phyloP scores from a whole-genome alignment of 495 filamentous ascomycete genomes.

The Podospora didyma region DNA sequence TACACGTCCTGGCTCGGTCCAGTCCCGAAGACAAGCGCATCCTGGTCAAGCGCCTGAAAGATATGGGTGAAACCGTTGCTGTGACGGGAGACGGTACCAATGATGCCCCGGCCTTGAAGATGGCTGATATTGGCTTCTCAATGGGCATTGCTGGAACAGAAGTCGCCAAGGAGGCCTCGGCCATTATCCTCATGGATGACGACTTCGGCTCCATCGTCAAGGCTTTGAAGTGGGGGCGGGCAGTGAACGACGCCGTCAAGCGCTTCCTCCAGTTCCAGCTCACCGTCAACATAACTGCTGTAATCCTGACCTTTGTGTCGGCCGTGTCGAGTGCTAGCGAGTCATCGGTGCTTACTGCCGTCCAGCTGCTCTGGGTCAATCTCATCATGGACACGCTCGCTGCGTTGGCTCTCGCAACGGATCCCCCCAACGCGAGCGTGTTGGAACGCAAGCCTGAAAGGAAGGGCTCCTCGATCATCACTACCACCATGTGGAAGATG shows the following conservation, averaged over 20 bases:
- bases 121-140: conserved; percentile 85
- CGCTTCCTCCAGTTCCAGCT: conserved; percentile 92
- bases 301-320: conserved; percentile 76
- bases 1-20: conserved; percentile 82
- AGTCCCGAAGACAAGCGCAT: conserved; percentile 87
- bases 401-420: conserved; percentile 79
- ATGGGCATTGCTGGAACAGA: conserved; percentile 91
- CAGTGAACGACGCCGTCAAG: conserved; percentile 86
- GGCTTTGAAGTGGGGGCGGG: conserved; percentile 84
- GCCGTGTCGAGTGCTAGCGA: conserved; percentile 65
- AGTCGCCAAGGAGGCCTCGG: conserved; percentile 90
- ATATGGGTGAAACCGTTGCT: conserved; percentile 74
- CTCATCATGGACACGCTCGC: conserved; percentile 94
- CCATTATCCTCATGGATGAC: conserved; percentile 88
- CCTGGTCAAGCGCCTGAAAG: conserved; percentile 68
- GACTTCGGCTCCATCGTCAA: conserved; percentile 87
- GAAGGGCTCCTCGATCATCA: conserved; percentile 73
- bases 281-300: conserved; percentile 87
- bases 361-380: conserved; percentile 89
- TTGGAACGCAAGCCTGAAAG: conserved; percentile 78
- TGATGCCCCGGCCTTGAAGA: conserved; percentile 80
- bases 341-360: conserved; percentile 73
- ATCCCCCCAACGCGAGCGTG: conserved; percentile 74
- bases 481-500: conserved; percentile 94
- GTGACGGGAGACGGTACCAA: conserved; percentile 90